Base-by-base conservation (phyloP, 805 yeast genomes). In the Scheffersomyces amazonensis region DNA sequence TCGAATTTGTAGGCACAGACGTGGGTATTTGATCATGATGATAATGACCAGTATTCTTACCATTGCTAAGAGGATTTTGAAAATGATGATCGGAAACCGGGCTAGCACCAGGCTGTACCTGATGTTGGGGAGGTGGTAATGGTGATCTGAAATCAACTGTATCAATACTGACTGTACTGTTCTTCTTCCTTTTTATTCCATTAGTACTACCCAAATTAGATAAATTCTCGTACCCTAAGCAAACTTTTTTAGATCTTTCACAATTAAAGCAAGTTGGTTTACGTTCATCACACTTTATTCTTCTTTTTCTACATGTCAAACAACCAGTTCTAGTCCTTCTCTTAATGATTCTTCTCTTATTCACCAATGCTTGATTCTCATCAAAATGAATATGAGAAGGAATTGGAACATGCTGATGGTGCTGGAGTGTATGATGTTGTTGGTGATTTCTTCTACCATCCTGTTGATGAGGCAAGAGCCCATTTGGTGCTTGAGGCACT, bases 251-350 rank as follows among this genome's bases (percentile, higher is more conserved):
- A 17, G 79, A 69, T 40, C 82, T 72, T 47, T 78, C 81, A 54
- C 90, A 83, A 51, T 83, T 83, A 48, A 65, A 68, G 54, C 90
- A 83, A 40, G 72, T 67, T 1, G 89, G 88, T 49, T 79, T 82
- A 34, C 81, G 58, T 62, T 83, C 90, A 58, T 83, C 90, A 58
- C 90, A 83, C 61, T 83, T 83, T 51, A 83, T 80, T 32, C 89
- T 65, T 44, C 89, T 62, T 52, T 78, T 75, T 23, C 89, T 69
- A 54, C 90, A 83, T 1, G 90, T 83, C 39, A 81, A 58, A 55
- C 90, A 83, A 2, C 91, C 91, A 0, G 89, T 82, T 50, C 85
- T 67, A 2, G 89, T 83, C 36, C 90, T 66, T 32, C 82, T 64
- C 50, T 80, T 74, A 43, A 77, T 69, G 43, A 71, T 67, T 34